These are phyloP conservation scores for Cercospora sojina DNA, from an alignment of 2,329 filamentous ascomycete genomes.

Conservation along the genomic window DNA sequence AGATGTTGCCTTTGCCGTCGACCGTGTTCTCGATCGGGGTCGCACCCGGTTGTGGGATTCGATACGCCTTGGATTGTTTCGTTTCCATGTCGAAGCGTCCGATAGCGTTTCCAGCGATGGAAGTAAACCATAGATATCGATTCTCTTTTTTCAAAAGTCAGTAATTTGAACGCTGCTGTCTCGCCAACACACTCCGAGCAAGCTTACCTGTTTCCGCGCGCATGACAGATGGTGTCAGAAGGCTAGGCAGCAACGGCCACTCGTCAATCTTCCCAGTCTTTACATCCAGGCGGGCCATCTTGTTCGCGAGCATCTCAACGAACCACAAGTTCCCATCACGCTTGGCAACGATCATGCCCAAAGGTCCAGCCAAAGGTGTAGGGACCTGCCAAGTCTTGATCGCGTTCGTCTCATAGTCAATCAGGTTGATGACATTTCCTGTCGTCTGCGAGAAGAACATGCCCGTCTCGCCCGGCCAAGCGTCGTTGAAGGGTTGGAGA, in stretches of 20 bases:
- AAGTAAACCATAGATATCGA: slow-evolving; percentile 28
- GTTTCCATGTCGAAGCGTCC: slow-evolving; percentile 28
- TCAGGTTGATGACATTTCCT: slow-evolving; percentile 25
- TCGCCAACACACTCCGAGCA: too few species aligned
- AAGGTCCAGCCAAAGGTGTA: slow-evolving; percentile 25
- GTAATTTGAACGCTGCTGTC: too few species aligned
- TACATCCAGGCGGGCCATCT: slow-evolving; percentile 27
- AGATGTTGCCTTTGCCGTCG: slow-evolving; percentile 26
- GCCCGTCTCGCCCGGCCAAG: slow-evolving; percentile 27
- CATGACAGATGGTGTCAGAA: slow-evolving; percentile 27
- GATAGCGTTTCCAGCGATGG: slow-evolving; percentile 26
- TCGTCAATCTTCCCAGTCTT: slow-evolving; percentile 21
- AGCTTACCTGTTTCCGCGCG: slow-evolving; percentile 23
- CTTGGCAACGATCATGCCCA: slow-evolving; percentile 23
- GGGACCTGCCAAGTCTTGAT: slow-evolving; percentile 24
- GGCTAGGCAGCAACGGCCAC: slow-evolving; percentile 21
- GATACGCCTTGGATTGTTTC: slow-evolving; percentile 18
- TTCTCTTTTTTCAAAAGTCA: slow-evolving; percentile 17
- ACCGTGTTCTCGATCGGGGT: slow-evolving; percentile 26
- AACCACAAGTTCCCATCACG: slow-evolving; percentile 28
- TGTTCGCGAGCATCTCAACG: slow-evolving; percentile 28
- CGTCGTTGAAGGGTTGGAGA: slow-evolving; percentile 30
- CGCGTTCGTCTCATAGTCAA: slow-evolving; percentile 26
- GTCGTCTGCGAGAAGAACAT: slow-evolving; percentile 30
- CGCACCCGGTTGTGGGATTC: slow-evolving; percentile 22